Base-by-base conservation (phyloP, 2,329 filamentous ascomycete genomes). In the Stemphylium vesicarium region DNA sequence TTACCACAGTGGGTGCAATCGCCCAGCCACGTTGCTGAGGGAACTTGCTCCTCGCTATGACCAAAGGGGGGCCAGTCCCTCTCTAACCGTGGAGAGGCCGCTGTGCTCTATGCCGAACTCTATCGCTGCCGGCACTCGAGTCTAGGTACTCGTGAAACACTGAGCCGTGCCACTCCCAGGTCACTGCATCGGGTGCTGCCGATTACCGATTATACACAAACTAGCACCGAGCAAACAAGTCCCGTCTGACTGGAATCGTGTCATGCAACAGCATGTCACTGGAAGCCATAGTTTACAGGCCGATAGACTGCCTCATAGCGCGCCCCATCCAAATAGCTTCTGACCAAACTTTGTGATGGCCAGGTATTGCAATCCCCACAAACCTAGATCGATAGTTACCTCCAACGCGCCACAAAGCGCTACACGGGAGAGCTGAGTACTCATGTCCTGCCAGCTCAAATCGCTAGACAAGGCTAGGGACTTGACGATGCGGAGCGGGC, bases 301-400 rank as follows among this genome's bases (percentile, higher is more conserved):
- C 37, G 29, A 39, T 22, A n/a, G 18, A 16, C 31, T 45, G 44
- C n/a, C 44, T 68, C 60, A 74, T 5, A 74, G 60, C n/a, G 48
- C 44, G 4, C 73, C 73, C 74, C 74, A 76, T n/a, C 65, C 62
- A 57, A 75, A 75, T 6, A 60, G 41, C 11, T 42, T 62, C 47
- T 68, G 64, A 18, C 74, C 74, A 22, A 70, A 39, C 18, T 57
- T 64, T 2, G 68, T 67, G 5, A 74, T 64, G 2, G 59, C 60
- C n/a, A 65, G 38, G 46, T 71, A 75, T 42, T 75, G 70, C 40
- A 60, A 49, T n/a, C 68, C 65, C 73, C 73, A 76, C 6, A 76
- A 44, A 10, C 57, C 53, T 5, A 76, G 62, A 41, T 75, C 73
- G 33, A 75, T 60, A n/a, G 61, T 59, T 7, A 75, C 20, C 32